Evolutionary conservation across 257 asterid species (phyloP), one percentile per base, ranked within the genome.

Genomic region (Phtheirospermum japonicum): DNA sequence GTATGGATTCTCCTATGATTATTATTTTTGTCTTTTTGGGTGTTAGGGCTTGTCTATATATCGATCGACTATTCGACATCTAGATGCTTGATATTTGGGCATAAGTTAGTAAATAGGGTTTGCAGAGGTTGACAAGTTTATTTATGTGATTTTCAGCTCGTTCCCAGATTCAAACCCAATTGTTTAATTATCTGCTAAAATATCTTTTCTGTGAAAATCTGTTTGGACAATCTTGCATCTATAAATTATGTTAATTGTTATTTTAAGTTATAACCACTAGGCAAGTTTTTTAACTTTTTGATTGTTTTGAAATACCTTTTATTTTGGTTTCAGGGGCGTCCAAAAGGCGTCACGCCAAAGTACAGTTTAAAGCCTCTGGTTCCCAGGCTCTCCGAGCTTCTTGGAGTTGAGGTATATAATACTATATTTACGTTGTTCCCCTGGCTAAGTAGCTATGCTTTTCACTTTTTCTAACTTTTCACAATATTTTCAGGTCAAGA

Each of bases 311-410:
- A 23, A 23, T 59, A 23, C 28, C 28, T 23, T 23, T 23, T 23
- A 23, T 23, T 23, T 1, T 23, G 28, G 28, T 60, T 64, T 33
- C 73, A 78, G 83, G 83, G 83, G 32, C 75, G 83, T 36, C 83
- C 83, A 6, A 78, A 75, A 61, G 80, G 80, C 28, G 80, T 78
- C 8, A 78, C 77, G 3, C 83, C 80, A 34, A 78, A 78, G 71
- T 78, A 54, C 78, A 78, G 83, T 49, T 58, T 78, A 66, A 69
- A 68, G 66, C 80, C 83, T 48, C 83, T 78, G 17, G 80, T 78
- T 28, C 83, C 78, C 4, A 74, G 80, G 19, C 72, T 78, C 11
- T 78, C 83, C 59, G 80, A 78, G 49, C 80, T 78, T 54, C 80
- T 78, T 56, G 83, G 78, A 20, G 46, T 78, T 58, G 73, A 78